Evolutionary conservation across 192 early-diverging fungal species (phyloP), one percentile per base, ranked within the genome.

Genomic region (Haplosporangium gracile): DNA sequence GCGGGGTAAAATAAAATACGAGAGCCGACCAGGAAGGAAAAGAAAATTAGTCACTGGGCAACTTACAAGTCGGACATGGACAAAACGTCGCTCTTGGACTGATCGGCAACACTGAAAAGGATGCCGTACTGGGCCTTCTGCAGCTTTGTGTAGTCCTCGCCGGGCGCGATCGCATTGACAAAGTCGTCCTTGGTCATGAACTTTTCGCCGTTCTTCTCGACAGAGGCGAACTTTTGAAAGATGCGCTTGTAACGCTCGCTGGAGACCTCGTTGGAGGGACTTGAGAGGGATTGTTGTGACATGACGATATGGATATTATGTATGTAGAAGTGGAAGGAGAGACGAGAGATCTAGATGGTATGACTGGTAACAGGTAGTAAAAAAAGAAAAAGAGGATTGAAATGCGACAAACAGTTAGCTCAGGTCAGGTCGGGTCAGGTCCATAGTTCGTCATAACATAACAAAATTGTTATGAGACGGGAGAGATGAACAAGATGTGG

Each of bases 141-240:
- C 29, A 92, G 88, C 88, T 91, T 89, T 70, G 88, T 82, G 84
- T 91, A 92, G 72, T 93, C 91, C 79, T 91, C 91, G 16, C 82
- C 90, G 42, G 89, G 91, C 38, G 90, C 89, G 34, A 94, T 88
- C 9, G 93, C 92, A 34, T 78, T 81, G 36, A 91, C 79, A 76
- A 94, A 94, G 82, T 94, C 93, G 47, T 92, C 92, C 77, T 82
- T 82, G 72, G 75, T 90, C 93, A 94, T 93, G 77, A 82, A 90
- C 75, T 88, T 85, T 72, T 89, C 82, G 24, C 89, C 90, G 15
- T 92, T 86, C 68, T 89, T 84, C 45, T 92, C 88, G 57, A 92
- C 72, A 9, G 91, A 90, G 36, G 93, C 92, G 78, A 89, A 82
- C 68, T 81, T 86, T 42, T 89, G 78, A 53, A 93, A 93, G 57